Conservation (phyloP, 1,284 basidiomycete species). For the Naganishia sp. region DNA sequence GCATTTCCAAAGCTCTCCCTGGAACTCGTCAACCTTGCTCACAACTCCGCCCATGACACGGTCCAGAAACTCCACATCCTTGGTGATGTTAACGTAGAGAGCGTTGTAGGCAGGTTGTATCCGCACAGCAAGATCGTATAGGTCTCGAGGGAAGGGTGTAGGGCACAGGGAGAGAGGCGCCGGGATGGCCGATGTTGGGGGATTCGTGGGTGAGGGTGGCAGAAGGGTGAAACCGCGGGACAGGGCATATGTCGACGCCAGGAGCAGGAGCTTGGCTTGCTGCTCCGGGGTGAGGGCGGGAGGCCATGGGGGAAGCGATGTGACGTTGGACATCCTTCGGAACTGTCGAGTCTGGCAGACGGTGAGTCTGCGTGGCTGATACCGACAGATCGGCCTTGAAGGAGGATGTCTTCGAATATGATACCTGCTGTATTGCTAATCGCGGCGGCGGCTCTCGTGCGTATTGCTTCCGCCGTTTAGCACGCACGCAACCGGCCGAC, state of each 20-base stretch:
- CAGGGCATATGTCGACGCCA: slow-evolving; percentile 80
- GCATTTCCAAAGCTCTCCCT: slow-evolving; percentile 77
- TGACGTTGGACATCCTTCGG: background rate
- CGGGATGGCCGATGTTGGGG: slow-evolving; percentile 75
- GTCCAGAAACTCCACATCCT: slow-evolving; percentile 78
- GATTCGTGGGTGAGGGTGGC: slow-evolving; percentile 61
- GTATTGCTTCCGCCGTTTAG: background rate
- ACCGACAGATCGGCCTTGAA: background rate
- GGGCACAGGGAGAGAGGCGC: slow-evolving; percentile 87
- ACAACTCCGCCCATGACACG: slow-evolving; percentile 79
- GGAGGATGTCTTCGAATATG: background rate
- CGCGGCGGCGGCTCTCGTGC: background rate
- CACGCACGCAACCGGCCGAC: slow-evolving; percentile 14
- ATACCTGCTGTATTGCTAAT: slow-evolving; percentile 13
- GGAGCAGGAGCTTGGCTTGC: slow-evolving; percentile 62
- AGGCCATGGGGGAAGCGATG: slow-evolving; percentile 64
- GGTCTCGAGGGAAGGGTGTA: slow-evolving; percentile 73
- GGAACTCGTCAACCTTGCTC: slow-evolving; percentile 82
- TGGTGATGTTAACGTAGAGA: slow-evolving; percentile 80
- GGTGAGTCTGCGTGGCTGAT: background rate
- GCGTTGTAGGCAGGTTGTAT: slow-evolving; percentile 81
- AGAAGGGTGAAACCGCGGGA: slow-evolving; percentile 82
- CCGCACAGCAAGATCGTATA: slow-evolving; percentile 68
- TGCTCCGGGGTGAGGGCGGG: slow-evolving; percentile 65
- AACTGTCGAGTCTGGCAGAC: background rate